Evolutionary conservation across 768 basidiomycete species (phyloP), one percentile per base, ranked within the genome.

Genomic region (Punctularia strigosozonata): DNA sequence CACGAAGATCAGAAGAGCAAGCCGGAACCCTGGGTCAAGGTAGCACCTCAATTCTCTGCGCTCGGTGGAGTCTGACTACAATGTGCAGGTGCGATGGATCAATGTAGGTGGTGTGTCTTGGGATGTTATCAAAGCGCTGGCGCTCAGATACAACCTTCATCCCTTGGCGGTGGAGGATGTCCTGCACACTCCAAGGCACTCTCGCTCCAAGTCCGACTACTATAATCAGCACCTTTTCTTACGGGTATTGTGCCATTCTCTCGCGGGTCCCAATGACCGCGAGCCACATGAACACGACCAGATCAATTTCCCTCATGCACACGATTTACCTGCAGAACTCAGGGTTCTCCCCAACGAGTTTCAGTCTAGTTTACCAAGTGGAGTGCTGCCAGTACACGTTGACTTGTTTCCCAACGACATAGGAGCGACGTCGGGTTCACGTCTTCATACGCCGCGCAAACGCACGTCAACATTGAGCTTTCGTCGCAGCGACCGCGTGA

Each of bases 51-150:
- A n/a, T n/a, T n/a, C n/a, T n/a, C n/a, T n/a, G n/a, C n/a, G n/a
- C n/a, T n/a, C n/a, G n/a, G n/a, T n/a, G n/a, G n/a, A n/a, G n/a
- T n/a, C n/a, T n/a, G n/a, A n/a, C n/a, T n/a, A n/a, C n/a, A n/a
- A n/a, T n/a, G n/a, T n/a, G n/a, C n/a, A 72, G 50, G 81, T 80
- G n/a, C 60, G 82, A 37, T 85, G 80, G 80, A 81, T 83, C 38
- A 79, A 80, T 46, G 67, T 83, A 44, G 74, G 70, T 19, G 82
- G 81, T 5, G 59, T 69, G 25, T 61, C 72, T 45, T 84, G 80
- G 78, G 80, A 82, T 49, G 77, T 84, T 24, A 68, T 85, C 48
- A 78, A 76, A 48, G 71, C 74, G 1, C 55, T 83, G 24, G 74
- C 77, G 17, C 54, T 82, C 40, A 72, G 70, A 55, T 81, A 80